A percentile compares a stretch with the other conserved stretches of the same genome.
phyloP scores from a whole-genome alignment of 148 eudicot genomes.

The Amaranthus cruentus region DNA sequence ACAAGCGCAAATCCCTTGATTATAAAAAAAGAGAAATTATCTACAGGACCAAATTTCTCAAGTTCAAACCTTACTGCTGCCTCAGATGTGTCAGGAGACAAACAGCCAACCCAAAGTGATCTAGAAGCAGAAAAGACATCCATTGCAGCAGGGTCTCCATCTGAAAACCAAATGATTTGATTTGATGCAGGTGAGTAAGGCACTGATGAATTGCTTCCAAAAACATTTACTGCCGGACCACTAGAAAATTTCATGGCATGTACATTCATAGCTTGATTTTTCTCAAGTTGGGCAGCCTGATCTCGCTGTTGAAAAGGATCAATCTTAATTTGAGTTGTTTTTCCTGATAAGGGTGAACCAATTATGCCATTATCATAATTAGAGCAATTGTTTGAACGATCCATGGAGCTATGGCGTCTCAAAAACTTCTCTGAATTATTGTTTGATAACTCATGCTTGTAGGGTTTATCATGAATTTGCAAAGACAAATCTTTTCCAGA shows the following conservation, averaged over 20 bases:
- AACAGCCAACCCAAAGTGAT: conserved; percentile 83
- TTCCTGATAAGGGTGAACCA: conserved; percentile 60
- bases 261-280: conserved; percentile 36
- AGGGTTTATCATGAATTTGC: conserved; percentile 32
- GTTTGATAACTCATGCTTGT: conserved; percentile 31
- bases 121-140: conserved; percentile 83
- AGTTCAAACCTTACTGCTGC: conserved; percentile 61
- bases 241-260: conserved; percentile 37
- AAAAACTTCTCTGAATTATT: conserved; percentile 40
- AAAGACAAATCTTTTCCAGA: conserved; percentile 35
- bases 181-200: conserved; percentile 30
- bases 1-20: conserved; percentile 63
- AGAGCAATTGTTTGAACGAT: conserved; percentile 36
- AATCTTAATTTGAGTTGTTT: conserved; percentile 42
- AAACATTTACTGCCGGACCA: conserved; percentile 29
- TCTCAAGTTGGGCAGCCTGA: conserved; percentile 37
- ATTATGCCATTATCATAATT: conserved; percentile 55
- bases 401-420: conserved; percentile 39
- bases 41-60: conserved; percentile 84
- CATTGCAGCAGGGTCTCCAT: conserved; percentile 85
- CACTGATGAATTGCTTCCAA: conserved; percentile 30
- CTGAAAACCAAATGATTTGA: conserved; percentile 57
- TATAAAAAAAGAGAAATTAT: conserved; percentile 51
- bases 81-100: conserved; percentile 83
- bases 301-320: conserved; percentile 38